Evolutionary conservation across 441 rosid genomes (phyloP), one percentile per base, ranked within the genome.

Genomic region (Populus trichocarpa): DNA sequence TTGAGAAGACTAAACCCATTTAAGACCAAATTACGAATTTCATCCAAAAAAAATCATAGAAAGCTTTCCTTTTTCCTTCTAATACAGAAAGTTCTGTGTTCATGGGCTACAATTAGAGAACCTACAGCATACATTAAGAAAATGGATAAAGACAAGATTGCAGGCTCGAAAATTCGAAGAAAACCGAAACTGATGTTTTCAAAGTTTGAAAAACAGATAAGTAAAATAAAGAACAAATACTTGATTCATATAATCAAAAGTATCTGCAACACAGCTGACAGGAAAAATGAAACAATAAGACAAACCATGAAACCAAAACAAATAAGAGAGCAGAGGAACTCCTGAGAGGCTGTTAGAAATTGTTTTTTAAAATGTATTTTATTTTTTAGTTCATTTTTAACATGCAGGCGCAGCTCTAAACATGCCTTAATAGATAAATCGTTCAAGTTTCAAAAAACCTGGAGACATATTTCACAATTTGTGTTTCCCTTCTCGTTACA

Each of bases 401-500:
- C 46, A 38, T 38, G 46, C 46, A 38, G 13, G 46, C 13, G 46
- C 46, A 38, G 4, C 46, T 38, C 46, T 10, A 38, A 38, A 38
- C 46, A 38, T 38, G 1, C 32, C 32, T 26, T 13, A 16, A 72
- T 20, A 36, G 10, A 12, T 1, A 6, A 36, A 36, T 33, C 30
- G 59, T 7, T 25, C 14, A 23, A 23, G 20, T 69, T 30, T 71
- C 23, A 30, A 30, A 30, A 67, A 20, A 95, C 98, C 97, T 93
- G 95, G 46, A 96, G 93, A 81, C 98, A 96, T 26, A 96, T 89
- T 90, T 96, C 99, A 71, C 98, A 96, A 75, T 82, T 88, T 16
- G 93, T 91, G 87, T 88, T 92, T 71, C 99, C 98, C 86, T 96
- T 96, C 88, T 93, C 97, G 76, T 93, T 65, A 23, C 98, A 93